A percentile compares a stretch with the other conserved stretches of the same genome.
Evolutionary conservation across 2,329 filamentous ascomycete species (phyloP).

Genomic region (Epicoccum sorghinum): DNA sequence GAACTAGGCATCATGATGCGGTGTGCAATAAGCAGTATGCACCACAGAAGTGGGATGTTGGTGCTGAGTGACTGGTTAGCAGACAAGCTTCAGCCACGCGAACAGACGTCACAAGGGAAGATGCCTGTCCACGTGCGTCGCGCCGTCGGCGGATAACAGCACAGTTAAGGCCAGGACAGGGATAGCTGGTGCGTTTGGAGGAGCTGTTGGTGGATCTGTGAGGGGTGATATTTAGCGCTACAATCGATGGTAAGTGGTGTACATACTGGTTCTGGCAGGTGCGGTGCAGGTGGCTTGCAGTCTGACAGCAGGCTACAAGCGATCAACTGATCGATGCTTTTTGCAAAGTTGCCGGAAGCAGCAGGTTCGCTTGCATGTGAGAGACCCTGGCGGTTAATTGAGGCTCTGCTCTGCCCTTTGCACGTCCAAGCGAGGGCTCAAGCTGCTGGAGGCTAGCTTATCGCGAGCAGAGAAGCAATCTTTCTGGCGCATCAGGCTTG

Average conservation of each 20-base stretch:
- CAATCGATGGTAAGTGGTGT: slow-evolving; percentile 10
- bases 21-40: slow-evolving; percentile 8
- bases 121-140: slow-evolving; percentile 8
- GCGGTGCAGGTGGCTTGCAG: slow-evolving; percentile 14
- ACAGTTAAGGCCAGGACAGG: slow-evolving; percentile 11
- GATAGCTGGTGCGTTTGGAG: not conserved
- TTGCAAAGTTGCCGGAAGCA: not conserved
- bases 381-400: not conserved
- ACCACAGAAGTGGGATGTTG: slow-evolving; percentile 14
- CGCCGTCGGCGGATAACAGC: slow-evolving; percentile 5
- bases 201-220: slow-evolving; percentile 16
- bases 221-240: slow-evolving; percentile 21
- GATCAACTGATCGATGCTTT: slow-evolving; percentile 1
- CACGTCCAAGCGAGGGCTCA: not conserved
- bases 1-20: slow-evolving; percentile 8
- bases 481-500: too few species aligned
- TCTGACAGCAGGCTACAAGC: not conserved
- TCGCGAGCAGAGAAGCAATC: not conserved
- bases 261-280: slow-evolving; percentile 17
- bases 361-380: not conserved
- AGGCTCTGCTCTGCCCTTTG: not conserved
- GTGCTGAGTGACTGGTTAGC: slow-evolving; percentile 11
- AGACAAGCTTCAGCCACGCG: slow-evolving; percentile 19
- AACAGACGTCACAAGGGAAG: slow-evolving; percentile 16
- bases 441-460: not conserved